phyloP scores from a whole-genome alignment of 2,329 filamentous ascomycete species.

The Trichoderma hamatum region DNA sequence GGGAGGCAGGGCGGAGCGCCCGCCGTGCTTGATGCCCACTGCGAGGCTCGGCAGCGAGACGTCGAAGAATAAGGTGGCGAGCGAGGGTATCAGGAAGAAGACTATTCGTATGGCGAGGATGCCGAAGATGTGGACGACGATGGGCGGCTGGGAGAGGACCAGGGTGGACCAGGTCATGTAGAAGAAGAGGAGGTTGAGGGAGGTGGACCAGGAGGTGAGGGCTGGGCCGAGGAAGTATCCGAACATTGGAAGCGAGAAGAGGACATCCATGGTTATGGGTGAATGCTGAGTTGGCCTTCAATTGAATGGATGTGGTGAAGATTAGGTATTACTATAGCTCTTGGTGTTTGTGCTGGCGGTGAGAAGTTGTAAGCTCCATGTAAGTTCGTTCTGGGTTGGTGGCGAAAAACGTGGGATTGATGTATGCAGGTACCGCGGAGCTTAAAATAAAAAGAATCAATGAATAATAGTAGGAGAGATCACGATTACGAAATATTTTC shows the following conservation, averaged over 20 bases:
- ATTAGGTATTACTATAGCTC: neutral
- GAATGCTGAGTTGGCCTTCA: neutral
- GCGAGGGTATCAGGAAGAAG: slow-evolving; percentile 73
- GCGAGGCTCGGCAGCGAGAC: slow-evolving; percentile 68
- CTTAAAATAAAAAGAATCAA: slow-evolving; percentile 2
- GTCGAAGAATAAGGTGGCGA: slow-evolving; percentile 75
- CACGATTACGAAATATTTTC: neutral
- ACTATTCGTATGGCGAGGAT: slow-evolving; percentile 67
- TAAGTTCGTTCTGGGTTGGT: neutral
- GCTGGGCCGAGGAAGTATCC: slow-evolving; percentile 67
- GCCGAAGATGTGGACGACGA: slow-evolving; percentile 75
- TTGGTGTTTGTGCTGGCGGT: slow-evolving; percentile 3
- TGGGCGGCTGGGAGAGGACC: slow-evolving; percentile 72
- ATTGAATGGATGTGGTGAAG: neutral
- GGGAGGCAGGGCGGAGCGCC: slow-evolving; percentile 52
- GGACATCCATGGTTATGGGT: slow-evolving; percentile 65
- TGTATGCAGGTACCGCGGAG: slow-evolving; percentile 13
- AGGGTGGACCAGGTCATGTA: slow-evolving; percentile 89
- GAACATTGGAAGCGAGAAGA: slow-evolving; percentile 73
- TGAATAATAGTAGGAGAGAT: neutral
- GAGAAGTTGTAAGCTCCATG: slow-evolving; percentile 1
- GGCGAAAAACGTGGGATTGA: neutral
- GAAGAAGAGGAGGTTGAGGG: slow-evolving; percentile 84
- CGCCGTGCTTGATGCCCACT: slow-evolving; percentile 69
- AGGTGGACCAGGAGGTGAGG: slow-evolving; percentile 72